phyloP scores from a whole-genome alignment of 148 eudicot species.

The Nepenthes mirabilis region DNA sequence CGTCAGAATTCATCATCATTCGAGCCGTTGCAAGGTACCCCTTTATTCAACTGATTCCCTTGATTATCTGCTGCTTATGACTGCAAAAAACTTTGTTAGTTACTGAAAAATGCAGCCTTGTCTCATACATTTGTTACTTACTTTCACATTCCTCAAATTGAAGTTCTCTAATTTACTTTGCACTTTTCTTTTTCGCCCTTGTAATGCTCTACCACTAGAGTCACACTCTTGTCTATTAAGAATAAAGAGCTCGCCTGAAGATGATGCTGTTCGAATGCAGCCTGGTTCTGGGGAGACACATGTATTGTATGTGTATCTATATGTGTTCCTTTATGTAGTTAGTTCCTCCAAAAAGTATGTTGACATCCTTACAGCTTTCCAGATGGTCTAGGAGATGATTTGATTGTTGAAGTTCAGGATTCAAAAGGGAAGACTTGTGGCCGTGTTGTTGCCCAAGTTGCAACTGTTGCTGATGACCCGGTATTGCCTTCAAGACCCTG shows the following conservation, averaged over 20 bases:
- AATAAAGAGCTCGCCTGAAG: slow-evolving; percentile 81
- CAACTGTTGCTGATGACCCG: slow-evolving; percentile 71
- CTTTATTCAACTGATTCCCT: not conserved
- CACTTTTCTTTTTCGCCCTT: not conserved
- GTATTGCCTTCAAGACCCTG: slow-evolving; percentile 22
- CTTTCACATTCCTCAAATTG: not conserved
- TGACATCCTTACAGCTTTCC: slow-evolving; percentile 66
- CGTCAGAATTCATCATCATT: slow-evolving; percentile 59
- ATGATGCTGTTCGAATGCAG: slow-evolving; percentile 68
- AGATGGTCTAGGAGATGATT: slow-evolving; percentile 91
- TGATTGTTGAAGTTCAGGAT: slow-evolving; percentile 72
- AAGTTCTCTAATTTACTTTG: not conserved
- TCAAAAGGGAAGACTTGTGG: slow-evolving; percentile 72
- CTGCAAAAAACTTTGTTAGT: not conserved
- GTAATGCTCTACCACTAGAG: slow-evolving; percentile 26
- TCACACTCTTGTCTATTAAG: slow-evolving; percentile 62
- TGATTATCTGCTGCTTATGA: not conserved
- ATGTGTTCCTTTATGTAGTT: slow-evolving; percentile 3
- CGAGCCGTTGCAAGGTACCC: slow-evolving; percentile 64
- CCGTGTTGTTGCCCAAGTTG: slow-evolving; percentile 81
- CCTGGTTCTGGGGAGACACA: slow-evolving; percentile 93
- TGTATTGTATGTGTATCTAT: slow-evolving; percentile 52
- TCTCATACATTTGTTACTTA: not conserved
- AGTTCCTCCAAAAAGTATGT: slow-evolving; percentile 6
- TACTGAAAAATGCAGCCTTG: too few species aligned